Evolutionary conservation across 768 basidiomycete species (phyloP).

Genomic region (Agaricus sinodeliciosus): DNA sequence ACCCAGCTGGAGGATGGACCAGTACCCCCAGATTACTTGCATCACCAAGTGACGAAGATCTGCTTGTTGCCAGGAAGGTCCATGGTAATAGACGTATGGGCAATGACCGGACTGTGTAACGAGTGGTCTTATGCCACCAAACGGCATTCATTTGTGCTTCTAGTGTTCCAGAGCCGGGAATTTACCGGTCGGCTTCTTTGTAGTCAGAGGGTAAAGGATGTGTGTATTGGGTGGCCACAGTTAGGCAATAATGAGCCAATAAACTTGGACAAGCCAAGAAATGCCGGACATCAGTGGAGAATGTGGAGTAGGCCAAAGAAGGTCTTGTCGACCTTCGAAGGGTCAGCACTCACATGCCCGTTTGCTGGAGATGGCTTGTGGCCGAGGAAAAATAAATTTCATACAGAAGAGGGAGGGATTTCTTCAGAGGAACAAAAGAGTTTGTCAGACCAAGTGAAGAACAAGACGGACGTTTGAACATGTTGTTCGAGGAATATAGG

Average conservation of each 20-base stretch:
- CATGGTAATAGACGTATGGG: too few species aligned
- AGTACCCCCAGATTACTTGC: too few species aligned
- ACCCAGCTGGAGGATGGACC: too few species aligned
- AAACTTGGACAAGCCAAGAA: constrained; percentile 14
- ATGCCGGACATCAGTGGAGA: neutral
- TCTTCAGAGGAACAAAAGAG: constrained; percentile 15
- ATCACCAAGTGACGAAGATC: too few species aligned
- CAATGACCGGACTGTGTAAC: too few species aligned
- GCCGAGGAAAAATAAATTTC: constrained; percentile 24
- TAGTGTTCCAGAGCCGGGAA: too few species aligned
- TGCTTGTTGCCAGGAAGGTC: too few species aligned
- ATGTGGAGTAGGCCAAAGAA: constrained; percentile 18
- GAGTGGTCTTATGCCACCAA: too few species aligned
- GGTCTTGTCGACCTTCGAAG: constrained; percentile 17
- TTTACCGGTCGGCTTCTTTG: too few species aligned
- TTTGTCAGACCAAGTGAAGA: constrained; percentile 15
- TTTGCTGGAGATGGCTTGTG: constrained; percentile 28
- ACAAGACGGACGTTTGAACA: constrained; percentile 16
- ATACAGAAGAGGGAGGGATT: constrained; percentile 15
- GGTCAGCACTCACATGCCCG: constrained; percentile 20
- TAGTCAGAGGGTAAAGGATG: neutral
- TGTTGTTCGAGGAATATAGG: constrained; percentile 28
- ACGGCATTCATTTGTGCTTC: too few species aligned
- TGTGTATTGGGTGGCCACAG: constrained; percentile 8
- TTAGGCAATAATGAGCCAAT: constrained; percentile 10